Evolutionary conservation across 108 stramenopile genomes (phyloP).

Genomic region (Skeletonema marinoi): DNA sequence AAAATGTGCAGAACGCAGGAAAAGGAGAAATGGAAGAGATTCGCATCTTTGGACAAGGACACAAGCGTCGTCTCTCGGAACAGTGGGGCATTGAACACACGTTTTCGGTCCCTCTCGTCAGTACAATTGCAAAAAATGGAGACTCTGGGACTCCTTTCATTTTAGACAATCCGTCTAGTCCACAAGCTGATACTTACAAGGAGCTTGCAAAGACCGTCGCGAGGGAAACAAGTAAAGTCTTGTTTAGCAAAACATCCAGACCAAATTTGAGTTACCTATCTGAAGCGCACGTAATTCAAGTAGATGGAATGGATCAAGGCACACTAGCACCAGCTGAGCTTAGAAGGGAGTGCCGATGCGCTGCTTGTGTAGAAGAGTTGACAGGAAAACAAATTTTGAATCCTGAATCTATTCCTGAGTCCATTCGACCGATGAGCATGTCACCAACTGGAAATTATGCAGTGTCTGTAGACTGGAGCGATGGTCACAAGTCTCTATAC

Average conservation of each 20-base stretch:
- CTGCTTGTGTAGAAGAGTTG: constrained; percentile 89
- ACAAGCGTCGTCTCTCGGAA: constrained; percentile 70
- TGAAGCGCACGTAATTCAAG: constrained; percentile 46
- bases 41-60: constrained; percentile 83
- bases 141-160: constrained; percentile 83
- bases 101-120: constrained; percentile 74
- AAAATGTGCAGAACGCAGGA: constrained; percentile 14
- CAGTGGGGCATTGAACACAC: constrained; percentile 90
- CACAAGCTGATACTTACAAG: constrained; percentile 66
- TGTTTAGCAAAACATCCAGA: constrained; percentile 19
- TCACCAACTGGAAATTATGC: constrained; percentile 87
- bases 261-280: constrained; percentile 61
- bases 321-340: constrained; percentile 64
- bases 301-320: constrained; percentile 23
- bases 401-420: constrained; percentile 61
- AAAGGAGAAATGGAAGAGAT: constrained; percentile 44
- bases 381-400: constrained; percentile 85
- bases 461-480: constrained; percentile 88
- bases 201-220: constrained; percentile 72
- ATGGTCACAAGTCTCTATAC: constrained; percentile 88
- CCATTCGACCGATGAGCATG: constrained; percentile 66
- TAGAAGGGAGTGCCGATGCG: constrained; percentile 84
- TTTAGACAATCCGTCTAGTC: constrained; percentile 66
- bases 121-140: constrained; percentile 79
- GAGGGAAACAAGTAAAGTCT: constrained; percentile 65